These are phyloP conservation scores for Oenanthe javanica DNA, from an alignment of 140 eudicot species.

Conservation along the genomic window DNA sequence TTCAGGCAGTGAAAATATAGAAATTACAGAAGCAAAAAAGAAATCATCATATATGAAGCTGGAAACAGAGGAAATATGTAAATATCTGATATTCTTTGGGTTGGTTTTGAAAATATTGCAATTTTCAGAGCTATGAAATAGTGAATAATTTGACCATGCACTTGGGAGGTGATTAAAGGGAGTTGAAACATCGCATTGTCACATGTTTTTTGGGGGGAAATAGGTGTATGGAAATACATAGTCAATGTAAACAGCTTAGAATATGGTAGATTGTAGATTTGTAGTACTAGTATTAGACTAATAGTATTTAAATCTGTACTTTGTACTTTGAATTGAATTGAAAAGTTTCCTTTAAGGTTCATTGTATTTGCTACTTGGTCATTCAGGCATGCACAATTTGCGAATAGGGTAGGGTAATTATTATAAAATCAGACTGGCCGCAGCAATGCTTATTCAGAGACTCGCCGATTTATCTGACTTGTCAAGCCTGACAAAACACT, in stretches of 20 bases:
- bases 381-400: too few species aligned
- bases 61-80: background rate
- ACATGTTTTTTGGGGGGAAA: background rate
- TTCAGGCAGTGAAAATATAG: constrained; percentile 35
- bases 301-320: background rate
- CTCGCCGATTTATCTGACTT: too few species aligned
- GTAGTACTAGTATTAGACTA: background rate
- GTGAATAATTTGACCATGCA: constrained; percentile 1
- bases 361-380: too few species aligned
- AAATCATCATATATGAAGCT: constrained; percentile 1
- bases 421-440: too few species aligned
- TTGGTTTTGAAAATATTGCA: background rate
- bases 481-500: too few species aligned
- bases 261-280: background rate
- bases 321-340: background rate
- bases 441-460: too few species aligned
- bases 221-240: background rate
- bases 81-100: constrained; percentile 2
- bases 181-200: background rate
- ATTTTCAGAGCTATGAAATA: background rate
- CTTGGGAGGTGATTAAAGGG: background rate
- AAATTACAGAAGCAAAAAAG: background rate
- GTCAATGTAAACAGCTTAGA: constrained; percentile 3
- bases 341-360: too few species aligned
- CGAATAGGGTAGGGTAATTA: too few species aligned